Evolutionary conservation across 345 rosid species (phyloP).

Genomic region (Alliaria petiolata): DNA sequence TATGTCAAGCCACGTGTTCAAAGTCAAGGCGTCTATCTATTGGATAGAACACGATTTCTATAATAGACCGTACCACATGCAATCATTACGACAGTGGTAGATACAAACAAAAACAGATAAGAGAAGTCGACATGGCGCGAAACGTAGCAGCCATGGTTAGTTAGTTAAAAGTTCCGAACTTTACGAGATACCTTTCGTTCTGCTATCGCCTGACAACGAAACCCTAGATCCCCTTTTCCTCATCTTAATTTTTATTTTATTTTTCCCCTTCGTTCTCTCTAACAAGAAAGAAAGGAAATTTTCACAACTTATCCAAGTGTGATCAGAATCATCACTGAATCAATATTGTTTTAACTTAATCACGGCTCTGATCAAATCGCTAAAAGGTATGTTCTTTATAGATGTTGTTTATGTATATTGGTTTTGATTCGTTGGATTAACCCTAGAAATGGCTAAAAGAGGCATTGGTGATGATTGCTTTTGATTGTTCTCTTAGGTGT

Average conservation of each 20-base stretch:
- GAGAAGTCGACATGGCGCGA: constrained; percentile 38
- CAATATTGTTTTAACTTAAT: not conserved
- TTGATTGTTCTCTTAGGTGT: constrained; percentile 27
- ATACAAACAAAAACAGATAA: constrained; percentile 54
- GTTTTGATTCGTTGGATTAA: not conserved
- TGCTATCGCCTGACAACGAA: constrained; percentile 5
- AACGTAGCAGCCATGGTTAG: constrained; percentile 37
- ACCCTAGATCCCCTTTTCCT: constrained; percentile 29
- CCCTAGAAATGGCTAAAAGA: not conserved
- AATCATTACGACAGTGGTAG: not conserved
- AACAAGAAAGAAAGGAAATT: not conserved
- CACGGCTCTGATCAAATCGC: not conserved
- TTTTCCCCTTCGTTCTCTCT: not conserved
- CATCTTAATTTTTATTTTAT: not conserved
- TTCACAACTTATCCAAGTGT: constrained; percentile 2
- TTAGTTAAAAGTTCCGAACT: constrained; percentile 40
- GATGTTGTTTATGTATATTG: not conserved
- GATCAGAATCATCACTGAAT: constrained; percentile 5
- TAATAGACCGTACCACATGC: not conserved
- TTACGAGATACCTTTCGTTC: constrained; percentile 38
- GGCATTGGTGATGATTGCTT: not conserved
- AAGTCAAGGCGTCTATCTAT: not conserved
- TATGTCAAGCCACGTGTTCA: not conserved
- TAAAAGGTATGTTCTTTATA: not conserved
- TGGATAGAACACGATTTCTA: constrained; percentile 5